Base-by-base conservation (phyloP, 1,284 basidiomycete genomes). In the Malassezia equina region DNA sequence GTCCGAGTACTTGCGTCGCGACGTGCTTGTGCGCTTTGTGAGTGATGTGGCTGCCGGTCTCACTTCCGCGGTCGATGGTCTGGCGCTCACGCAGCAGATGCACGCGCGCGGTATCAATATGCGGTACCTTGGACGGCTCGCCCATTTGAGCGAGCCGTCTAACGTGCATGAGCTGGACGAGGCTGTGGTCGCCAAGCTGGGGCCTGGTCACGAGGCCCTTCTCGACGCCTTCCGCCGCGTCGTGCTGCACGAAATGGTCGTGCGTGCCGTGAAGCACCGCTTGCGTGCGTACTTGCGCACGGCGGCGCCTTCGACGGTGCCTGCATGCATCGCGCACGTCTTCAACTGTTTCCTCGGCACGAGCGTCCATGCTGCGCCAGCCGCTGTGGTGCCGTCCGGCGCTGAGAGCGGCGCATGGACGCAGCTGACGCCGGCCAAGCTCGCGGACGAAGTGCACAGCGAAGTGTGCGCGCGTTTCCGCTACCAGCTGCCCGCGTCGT, bases 91-190 rank as follows among this genome's bases (percentile, higher is more conserved):
- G 43, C 75, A 76, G 61, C 71, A 77, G 56, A 69, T 82, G 62
- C 81, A 82, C 69, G 66, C 73, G 25, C 75, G 78, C 41, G 81
- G 81, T 67, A 79, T 82, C 77, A 82, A 81, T 75, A 78, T 81
- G 65, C 77, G 81, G n/a, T 81, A 81, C 73, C 76, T 81, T 32
- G 80, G 80, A 47, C 65, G 75, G 33, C 67, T 79, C 25, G 76
- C 71, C 17, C 62, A 63, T 41, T 63, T 74, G 29, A 60, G 73
- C 15, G 71, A 75, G 41, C 71, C 78, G 39, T 75, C 76, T 34
- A 65, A 75, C 31, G 76, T 77, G 65, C 73, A 76, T 15, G 55
- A 60, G 54, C 71, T 69, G 7, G 66, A 73, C 56, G 51, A 65
- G 55, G 59, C 65, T 2, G 53, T 67, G 24, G 54, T 65, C 51